Evolutionary conservation across 257 asterid genomes (phyloP), one percentile per base, ranked within the genome.

Genomic region (Asclepias syriaca): DNA sequence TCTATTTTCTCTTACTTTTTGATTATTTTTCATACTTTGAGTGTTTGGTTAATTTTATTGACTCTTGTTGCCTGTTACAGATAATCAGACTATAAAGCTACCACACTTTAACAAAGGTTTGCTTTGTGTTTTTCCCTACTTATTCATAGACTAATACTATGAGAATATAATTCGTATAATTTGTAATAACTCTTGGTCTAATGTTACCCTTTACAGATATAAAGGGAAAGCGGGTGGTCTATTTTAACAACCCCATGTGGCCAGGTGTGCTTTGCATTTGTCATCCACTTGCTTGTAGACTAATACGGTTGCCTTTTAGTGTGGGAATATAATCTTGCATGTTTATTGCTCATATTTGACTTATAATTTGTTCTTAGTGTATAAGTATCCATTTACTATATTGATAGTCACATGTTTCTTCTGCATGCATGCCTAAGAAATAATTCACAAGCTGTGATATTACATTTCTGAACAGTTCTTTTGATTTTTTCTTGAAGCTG

Each of bases 221-320:
- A 76, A 72, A 84, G 63, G 79, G 67, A 74, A 84, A 77, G 64
- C 81, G 71, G 37, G 73, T 87, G 39, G 39, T 34, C 72, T 90
- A 85, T 72, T 95, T 87, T 77, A 90, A 95, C 88, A 95, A 95
- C 77, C 98, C 99, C 68, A 95, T 95, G 99, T 95, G 99, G 99
- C 99, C 98, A 84, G 99, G 99, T 92, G 74, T 54, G 71, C 9
- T 39, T 61, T 77, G 61, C 48, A 32, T 59, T 55, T 21, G 27
- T 34, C 39, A 14, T 72, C 22, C 21, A 40, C 34, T n/a, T 43
- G 6, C 68, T 43, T 39, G 0, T 15, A 59, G 10, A 73, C 10
- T 27, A 21, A 24, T 11, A 64, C 74, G 56, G 24, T 64, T 37
- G 1, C 40, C 63, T 71, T 37, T 51, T 54, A 9, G 34, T 40